A percentile compares a stretch with the other conserved stretches of the same genome.
Evolutionary conservation across 306 rosid genomes (phyloP).

Genomic region (Prinsepia uniflora): DNA sequence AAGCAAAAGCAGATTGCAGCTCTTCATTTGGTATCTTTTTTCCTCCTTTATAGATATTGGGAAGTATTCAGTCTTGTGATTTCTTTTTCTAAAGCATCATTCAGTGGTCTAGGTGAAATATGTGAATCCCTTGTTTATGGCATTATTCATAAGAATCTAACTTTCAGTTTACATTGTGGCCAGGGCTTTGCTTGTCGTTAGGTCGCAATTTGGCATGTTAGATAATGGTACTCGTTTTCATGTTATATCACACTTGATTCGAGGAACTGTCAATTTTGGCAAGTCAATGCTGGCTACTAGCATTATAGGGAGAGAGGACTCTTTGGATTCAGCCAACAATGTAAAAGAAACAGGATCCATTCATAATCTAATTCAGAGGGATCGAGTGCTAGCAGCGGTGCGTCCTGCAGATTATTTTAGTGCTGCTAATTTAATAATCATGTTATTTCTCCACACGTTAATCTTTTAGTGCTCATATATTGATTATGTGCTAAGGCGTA

Average conservation of each 20-base stretch:
- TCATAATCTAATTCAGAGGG: conserved; percentile 84
- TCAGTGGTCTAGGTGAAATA: background rate
- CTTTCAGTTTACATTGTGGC: conserved; percentile 32
- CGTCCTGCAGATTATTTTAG: conserved; percentile 35
- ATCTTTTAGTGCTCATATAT: background rate
- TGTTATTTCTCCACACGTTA: background rate
- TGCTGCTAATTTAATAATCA: background rate
- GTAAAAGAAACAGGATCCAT: conserved; percentile 66
- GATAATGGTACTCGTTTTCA: conserved; percentile 92
- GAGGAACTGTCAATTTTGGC: conserved; percentile 76
- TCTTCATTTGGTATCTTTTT: conserved; percentile 76
- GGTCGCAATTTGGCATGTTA: conserved; percentile 77
- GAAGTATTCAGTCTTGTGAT: background rate
- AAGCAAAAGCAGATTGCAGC: conserved; percentile 87
- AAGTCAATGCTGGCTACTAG: conserved; percentile 88
- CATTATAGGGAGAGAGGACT: conserved; percentile 64
- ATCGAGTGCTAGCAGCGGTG: conserved; percentile 87
- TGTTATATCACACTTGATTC: conserved; percentile 82
- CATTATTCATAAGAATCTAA: conserved; percentile 29
- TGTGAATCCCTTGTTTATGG: background rate
- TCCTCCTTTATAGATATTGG: conserved; percentile 6
- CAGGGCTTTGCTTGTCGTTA: conserved; percentile 88
- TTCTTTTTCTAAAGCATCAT: conserved; percentile 6
- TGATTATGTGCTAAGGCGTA: background rate
- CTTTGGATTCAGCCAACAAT: conserved; percentile 40